Base-by-base conservation (phyloP, 148 eudicot species). In the Silene latifolia region DNA sequence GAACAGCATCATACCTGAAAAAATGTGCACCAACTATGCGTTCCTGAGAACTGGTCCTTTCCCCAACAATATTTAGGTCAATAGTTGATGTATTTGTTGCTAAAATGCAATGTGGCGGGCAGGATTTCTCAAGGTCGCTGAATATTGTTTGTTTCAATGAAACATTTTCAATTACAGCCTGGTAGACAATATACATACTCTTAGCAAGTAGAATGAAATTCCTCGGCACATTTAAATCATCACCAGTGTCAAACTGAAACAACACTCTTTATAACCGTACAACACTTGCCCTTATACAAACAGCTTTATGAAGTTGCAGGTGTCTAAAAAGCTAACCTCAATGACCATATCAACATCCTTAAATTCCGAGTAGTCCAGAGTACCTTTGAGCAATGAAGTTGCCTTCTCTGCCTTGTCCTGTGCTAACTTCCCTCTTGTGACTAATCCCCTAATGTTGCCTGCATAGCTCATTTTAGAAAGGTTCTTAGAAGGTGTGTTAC, bases 11-110 rank as follows among this genome's bases (percentile, higher is more conserved):
- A 66, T 67, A 94, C 98, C 98, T 94, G 89, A 94, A 94, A 85
- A 94, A 94, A 78, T 94, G 98, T 65, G 98, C 98, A 80, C 98
- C 98, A 66, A 94, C 65, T 74, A 94, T 86, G 70, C 96, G 90
- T 39, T 89, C 93, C 76, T 91, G 87, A 78, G 97, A 90, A 53
- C 61, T 83, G 53, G 96, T 94, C 85, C 71, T 87, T 81, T 86
- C 89, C 73, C 98, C 98, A 73, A 94, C 60, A 72, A 91, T 15
- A 73, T 87, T 85, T 72, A 94, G 89, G 81, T 94, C 93, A 85
- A 94, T 94, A 48, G 97, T 91, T 19, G 97, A 91, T 48, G 98
- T 94, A 77, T 94, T 94, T 80, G 97, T 67, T 53, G 98, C 97
- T 88, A 94, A 87, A 80, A 94, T 90, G 84, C 98, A 94, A 84